Percentiles rank a stretch among this genome's conserved stretches.
These are phyloP conservation scores for Aspergillus sp. DNA, from an alignment of 2,329 filamentous ascomycete species.

Conservation along the genomic window DNA sequence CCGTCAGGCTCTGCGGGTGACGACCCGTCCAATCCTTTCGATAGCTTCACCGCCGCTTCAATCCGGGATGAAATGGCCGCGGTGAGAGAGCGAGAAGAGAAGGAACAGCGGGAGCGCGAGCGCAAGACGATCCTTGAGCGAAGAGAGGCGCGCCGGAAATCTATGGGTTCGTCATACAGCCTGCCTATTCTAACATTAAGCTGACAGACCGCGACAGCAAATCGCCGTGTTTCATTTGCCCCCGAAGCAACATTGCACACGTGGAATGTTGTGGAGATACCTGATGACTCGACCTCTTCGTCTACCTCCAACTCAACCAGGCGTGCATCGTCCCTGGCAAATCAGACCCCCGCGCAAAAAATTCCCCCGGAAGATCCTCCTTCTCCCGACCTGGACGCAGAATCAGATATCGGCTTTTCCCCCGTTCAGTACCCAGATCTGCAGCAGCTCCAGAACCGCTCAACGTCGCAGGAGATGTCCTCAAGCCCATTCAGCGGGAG, in stretches of 20 bases:
- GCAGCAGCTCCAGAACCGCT: conserved; percentile 58
- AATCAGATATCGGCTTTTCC: conserved; percentile 60
- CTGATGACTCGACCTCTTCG: conserved; percentile 80
- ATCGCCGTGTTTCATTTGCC: conserved; percentile 92
- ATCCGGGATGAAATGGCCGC: conserved; percentile 60
- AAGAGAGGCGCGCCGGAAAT: conserved; percentile 87
- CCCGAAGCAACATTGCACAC: conserved; percentile 97
- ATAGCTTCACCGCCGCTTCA: conserved; percentile 44
- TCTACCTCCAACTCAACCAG: conserved; percentile 73
- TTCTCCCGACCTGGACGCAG: conserved; percentile 62
- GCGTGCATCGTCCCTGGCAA: conserved; percentile 65
- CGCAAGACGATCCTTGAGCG: conserved; percentile 66
- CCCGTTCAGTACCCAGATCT: conserved; percentile 67
- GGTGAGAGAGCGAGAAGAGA: conserved; percentile 68
- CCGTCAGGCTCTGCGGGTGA: conserved; percentile 39
- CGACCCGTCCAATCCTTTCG: conserved; percentile 52
- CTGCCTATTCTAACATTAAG: background rate
- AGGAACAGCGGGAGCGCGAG: conserved; percentile 61
- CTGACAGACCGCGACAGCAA: conserved; percentile 54
- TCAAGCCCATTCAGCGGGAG: conserved; percentile 76
- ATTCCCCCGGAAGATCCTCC: conserved; percentile 59
- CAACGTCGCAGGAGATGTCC: conserved; percentile 63
- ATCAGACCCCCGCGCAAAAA: conserved; percentile 31
- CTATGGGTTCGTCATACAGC: conserved; percentile 59
- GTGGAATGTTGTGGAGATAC: conserved; percentile 89